Conservation (phyloP, 2,329 filamentous ascomycete genomes). For the Volutella citrinella region DNA sequence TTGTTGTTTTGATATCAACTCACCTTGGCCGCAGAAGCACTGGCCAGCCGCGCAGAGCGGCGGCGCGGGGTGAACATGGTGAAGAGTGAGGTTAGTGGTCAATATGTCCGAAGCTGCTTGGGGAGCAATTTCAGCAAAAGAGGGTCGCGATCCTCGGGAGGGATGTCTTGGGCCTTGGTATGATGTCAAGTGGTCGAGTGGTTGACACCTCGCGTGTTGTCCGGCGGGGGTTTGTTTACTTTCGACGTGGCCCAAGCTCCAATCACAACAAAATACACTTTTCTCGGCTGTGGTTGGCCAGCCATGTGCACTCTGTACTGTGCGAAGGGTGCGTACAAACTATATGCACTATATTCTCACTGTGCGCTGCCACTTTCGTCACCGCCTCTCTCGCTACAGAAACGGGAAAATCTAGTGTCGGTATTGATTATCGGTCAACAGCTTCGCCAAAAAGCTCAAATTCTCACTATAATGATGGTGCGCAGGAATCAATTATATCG, state of each 20-base stretch:
- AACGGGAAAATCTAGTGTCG: too few relatives aligned
- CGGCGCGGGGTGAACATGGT: conserved; percentile 42
- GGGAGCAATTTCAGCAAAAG: conserved; percentile 19
- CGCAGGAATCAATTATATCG: too few relatives aligned
- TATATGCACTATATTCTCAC: too few relatives aligned
- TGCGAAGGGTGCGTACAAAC: too few relatives aligned
- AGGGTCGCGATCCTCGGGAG: conserved; percentile 20
- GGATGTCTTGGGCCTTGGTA: conserved; percentile 24
- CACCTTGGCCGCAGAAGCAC: conserved; percentile 34
- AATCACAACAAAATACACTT: conserved; percentile 22
- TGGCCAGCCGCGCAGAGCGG: conserved; percentile 43
- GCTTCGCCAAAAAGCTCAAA: too few relatives aligned
- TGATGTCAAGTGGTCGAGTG: conserved; percentile 30
- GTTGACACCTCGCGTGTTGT: conserved; percentile 21
- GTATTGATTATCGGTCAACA: too few relatives aligned
- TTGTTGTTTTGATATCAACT: conserved; percentile 13
- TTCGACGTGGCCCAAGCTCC: conserved; percentile 24
- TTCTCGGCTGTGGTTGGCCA: too few relatives aligned
- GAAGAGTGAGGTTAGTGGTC: conserved; percentile 11
- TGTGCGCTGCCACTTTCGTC: too few relatives aligned
- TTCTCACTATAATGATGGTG: too few relatives aligned
- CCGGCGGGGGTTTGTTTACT: conserved; percentile 30
- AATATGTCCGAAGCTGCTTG: conserved; percentile 14
- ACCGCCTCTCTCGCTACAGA: too few relatives aligned
- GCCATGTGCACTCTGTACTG: too few relatives aligned